Base-by-base conservation (phyloP, 345 rosid species). In the Salix koriyanagi region DNA sequence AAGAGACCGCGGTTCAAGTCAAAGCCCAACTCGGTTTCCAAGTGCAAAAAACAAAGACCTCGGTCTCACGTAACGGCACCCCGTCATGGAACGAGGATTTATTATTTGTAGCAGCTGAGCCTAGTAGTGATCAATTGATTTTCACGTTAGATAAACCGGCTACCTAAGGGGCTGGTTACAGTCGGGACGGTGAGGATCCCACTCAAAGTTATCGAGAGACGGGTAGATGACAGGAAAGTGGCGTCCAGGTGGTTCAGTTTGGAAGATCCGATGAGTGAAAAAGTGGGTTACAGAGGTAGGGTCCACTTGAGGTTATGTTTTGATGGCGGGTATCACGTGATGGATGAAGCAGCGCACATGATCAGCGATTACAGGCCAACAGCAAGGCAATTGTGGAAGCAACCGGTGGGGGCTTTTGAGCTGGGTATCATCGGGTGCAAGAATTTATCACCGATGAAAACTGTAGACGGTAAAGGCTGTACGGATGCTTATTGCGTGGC, bases 271-370 rank as follows among this genome's bases (percentile, higher is more conserved):
- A 84, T 70, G 65, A 82, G 82, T 41, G 92, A 89, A n/a, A 88
- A 87, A 56, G 74, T 79, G 37, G 60, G 39, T 23, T 92, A 88
- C 86, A 90, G 87, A 84, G 93, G 97, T 14, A 88, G 97, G 84
- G 84, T 89, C 1, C 98, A 94, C 65, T 60, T 94, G 46, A 80
- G 96, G 72, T 73, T 92, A 69, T 94, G 97, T 73, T 92, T 92
- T 68, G 98, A 94, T 65, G 98, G 97, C 0, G 97, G 98, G 12
- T 94, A 94, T 84, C 97, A 94, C 84, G 97, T 94, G 85, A 91
- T 90, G 90, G 98, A 94, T 66, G 98, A 94, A 83, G 88, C 92
- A 52, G 95, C 95, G 52, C 89, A 90, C 82, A 84, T 88, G 79
- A 90, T 97, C 82, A 92, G 98, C 73, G 97, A 94, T 79, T 92